Evolutionary conservation across 2,329 filamentous ascomycete species (phyloP), one percentile per base, ranked within the genome.

Genomic region (Arthrobotrys entomopaga): DNA sequence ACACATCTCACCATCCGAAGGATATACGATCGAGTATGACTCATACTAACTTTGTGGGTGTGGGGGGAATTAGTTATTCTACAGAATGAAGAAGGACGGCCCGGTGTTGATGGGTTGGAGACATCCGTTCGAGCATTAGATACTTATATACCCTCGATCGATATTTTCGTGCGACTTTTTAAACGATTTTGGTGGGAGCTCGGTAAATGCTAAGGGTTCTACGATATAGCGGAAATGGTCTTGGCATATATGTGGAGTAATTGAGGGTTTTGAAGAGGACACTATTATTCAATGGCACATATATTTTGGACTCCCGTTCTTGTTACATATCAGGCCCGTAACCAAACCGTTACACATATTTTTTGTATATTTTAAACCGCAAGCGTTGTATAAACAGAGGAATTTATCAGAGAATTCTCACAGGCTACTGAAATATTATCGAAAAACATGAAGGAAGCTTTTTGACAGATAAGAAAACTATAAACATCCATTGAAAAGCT

Each of bases 11-110:
- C 34, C 13, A 46, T n/a, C 64, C 34, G 42, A 46, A 29, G 56
- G 40, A 70, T 79, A 58, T 77, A 66, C 49, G 46, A 58, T 29
- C n/a, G n/a, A 61, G n/a, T n/a, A n/a, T n/a, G n/a, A n/a, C n/a
- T n/a, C n/a, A n/a, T n/a, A n/a, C n/a, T n/a, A n/a, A n/a, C n/a
- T n/a, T n/a, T n/a, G n/a, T 38, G 4, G 16, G 58, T 56, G 11
- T 24, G 19, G 54, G 71, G 53, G 29, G 29, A 6, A 74, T 42
- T 80, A 97, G 93, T 84, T 97, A 81, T 93, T 97, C 89, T 98
- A 97, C 85, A 89, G 95, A 80, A 92, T 93, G 80, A 96, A 94
- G 88, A 91, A 97, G 85, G 95, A 99, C 80, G 93, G 93, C n/a
- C 86, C 94, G 22, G 94, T 89, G 64, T 84, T 98, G 77, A 82